A percentile compares a stretch with the other conserved stretches of the same genome.
Evolutionary conservation across 768 basidiomycete genomes (phyloP).

Genomic region (Leucocoprinus leucothites): DNA sequence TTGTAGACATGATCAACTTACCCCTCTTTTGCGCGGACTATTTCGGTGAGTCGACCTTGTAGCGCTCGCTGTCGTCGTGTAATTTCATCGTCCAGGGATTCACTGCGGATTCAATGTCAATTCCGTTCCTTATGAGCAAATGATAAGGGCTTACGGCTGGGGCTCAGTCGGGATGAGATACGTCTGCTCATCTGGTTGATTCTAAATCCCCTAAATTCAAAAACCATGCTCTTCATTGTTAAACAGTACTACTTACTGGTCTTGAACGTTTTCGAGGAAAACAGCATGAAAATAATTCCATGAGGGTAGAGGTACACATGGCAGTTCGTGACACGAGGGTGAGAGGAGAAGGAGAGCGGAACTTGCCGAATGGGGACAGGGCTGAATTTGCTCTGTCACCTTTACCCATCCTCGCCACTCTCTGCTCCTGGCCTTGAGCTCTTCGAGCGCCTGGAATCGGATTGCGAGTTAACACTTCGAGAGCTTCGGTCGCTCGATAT

Average conservation of each 20-base stretch:
- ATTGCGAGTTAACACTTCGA: too few species aligned
- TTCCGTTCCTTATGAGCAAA: not conserved
- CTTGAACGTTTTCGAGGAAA: not conserved
- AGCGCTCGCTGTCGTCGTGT: constrained; percentile 37
- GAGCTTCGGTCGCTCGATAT: too few species aligned
- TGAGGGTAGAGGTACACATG: not conserved
- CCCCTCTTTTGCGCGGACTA: constrained; percentile 61
- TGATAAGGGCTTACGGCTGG: constrained; percentile 14
- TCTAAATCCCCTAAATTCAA: constrained; percentile 5
- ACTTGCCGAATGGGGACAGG: not conserved
- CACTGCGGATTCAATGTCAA: constrained; percentile 2
- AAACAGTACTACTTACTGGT: not conserved
- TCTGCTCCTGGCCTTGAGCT: too few species aligned
- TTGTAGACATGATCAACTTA: constrained; percentile 20
- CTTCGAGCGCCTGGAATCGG: too few species aligned
- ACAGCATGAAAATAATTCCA: not conserved
- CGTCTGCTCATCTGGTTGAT: constrained; percentile 21
- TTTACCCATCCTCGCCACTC: too few species aligned
- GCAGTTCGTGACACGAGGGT: not conserved
- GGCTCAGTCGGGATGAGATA: constrained; percentile 26
- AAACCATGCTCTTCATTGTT: not conserved
- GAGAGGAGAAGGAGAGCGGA: not conserved
- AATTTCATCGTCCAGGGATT: constrained; percentile 9
- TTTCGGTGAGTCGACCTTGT: constrained; percentile 47
- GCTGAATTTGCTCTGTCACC: too few species aligned